Evolutionary conservation across 108 stramenopile species (phyloP).

Genomic region (Cyclotella cryptica): DNA sequence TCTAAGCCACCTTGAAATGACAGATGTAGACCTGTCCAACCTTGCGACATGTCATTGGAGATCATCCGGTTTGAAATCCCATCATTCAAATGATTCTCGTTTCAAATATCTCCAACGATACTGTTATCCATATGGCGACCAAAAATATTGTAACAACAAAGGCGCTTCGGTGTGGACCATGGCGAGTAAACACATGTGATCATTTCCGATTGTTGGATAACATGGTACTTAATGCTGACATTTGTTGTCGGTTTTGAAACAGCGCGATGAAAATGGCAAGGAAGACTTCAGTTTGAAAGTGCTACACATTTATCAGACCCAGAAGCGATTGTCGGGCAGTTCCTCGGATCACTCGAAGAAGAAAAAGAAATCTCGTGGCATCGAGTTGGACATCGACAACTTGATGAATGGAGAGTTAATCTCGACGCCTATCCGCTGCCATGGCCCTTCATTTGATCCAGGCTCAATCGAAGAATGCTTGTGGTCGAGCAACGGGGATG

Average conservation of each 20-base stretch:
- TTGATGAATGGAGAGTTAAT: slow-evolving; percentile 12
- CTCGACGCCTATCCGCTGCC: neutral
- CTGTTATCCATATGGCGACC: neutral
- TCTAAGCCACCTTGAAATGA: neutral
- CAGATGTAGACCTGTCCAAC: neutral
- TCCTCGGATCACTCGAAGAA: neutral
- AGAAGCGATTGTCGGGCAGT: neutral
- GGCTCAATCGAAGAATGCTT: neutral
- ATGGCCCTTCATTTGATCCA: neutral
- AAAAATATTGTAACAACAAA: neutral
- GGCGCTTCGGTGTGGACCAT: neutral
- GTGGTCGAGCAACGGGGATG: neutral
- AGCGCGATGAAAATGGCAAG: neutral
- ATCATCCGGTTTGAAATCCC: neutral
- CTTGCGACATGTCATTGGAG: slow-evolving; percentile 8
- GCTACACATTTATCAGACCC: neutral
- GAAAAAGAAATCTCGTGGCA: neutral
- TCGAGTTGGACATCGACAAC: neutral
- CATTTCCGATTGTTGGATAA: no score
- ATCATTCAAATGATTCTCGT: neutral
- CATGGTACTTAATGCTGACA: no score
- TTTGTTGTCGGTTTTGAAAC: no score
- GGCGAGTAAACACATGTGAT: no score
- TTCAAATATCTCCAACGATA: neutral
- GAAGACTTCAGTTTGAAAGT: neutral